Percentiles rank a stretch among this genome's conserved stretches.
Conservation (phyloP, 169 alveolate species). For the Plasmodium malariae region DNA sequence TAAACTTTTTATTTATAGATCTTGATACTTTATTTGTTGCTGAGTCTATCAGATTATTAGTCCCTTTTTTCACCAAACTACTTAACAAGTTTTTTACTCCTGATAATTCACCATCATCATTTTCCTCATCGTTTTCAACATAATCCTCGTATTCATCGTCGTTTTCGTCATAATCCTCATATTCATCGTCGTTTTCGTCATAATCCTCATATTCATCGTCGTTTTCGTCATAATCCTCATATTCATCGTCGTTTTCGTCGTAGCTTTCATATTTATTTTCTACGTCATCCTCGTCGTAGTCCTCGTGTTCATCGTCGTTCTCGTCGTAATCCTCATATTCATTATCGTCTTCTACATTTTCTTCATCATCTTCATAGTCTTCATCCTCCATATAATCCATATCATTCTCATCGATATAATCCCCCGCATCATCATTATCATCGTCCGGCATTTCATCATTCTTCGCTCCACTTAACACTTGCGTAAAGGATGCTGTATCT, state of each 20-base stretch:
- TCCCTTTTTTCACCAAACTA: slow-evolving; percentile 14
- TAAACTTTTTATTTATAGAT: slow-evolving; percentile 19
- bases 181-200: not conserved
- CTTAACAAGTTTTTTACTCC: slow-evolving; percentile 7
- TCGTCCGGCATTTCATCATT: slow-evolving; percentile 20
- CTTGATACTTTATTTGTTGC: slow-evolving; percentile 23
- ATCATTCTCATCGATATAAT: not conserved
- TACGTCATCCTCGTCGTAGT: not conserved
- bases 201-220: not conserved
- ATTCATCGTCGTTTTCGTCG: not conserved
- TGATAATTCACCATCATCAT: not conserved
- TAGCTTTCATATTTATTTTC: slow-evolving; percentile 5
- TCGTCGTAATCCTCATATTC: not conserved
- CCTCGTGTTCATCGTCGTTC: not conserved
- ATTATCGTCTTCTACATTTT: not conserved
- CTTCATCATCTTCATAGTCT: not conserved
- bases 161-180: not conserved
- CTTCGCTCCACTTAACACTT: not conserved
- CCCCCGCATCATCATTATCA: not conserved
- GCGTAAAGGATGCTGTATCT: slow-evolving; percentile 8
- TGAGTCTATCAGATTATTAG: slow-evolving; percentile 22
- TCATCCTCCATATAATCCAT: not conserved
- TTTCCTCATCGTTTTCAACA: not conserved
- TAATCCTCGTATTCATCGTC: not conserved
- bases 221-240: not conserved